Evolutionary conservation across 768 basidiomycete genomes (phyloP).

Genomic region (Fibroporia radiculosa): DNA sequence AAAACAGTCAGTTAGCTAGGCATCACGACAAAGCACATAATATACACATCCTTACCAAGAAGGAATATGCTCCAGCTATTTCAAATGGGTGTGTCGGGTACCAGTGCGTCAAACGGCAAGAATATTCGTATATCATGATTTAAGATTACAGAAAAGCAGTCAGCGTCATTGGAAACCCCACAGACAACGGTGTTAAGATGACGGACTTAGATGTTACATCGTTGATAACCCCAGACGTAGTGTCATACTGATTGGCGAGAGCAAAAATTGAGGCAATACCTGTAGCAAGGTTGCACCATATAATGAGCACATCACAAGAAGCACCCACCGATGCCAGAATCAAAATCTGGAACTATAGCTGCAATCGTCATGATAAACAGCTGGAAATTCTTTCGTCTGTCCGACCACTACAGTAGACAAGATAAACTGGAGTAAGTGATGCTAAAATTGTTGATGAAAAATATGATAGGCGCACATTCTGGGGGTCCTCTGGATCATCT

Average conservation of each 20-base stretch:
- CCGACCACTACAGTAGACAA: slow-evolving; percentile 38
- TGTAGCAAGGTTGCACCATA: slow-evolving; percentile 14
- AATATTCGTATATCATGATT: no score
- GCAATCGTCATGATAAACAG: slow-evolving; percentile 56
- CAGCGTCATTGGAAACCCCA: no score
- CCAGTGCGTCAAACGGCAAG: no score
- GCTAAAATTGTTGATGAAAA: neutral
- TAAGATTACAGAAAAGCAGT: no score
- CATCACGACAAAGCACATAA: neutral
- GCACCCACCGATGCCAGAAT: slow-evolving; percentile 49
- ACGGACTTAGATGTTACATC: slow-evolving; percentile 46
- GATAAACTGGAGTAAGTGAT: neutral
- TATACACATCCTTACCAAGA: slow-evolving; percentile 29
- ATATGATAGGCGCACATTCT: slow-evolving; percentile 33
- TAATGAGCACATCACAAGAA: neutral
- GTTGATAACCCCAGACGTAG: slow-evolving; percentile 50
- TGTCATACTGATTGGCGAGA: slow-evolving; percentile 46
- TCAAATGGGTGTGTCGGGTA: no score
- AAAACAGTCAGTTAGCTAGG: neutral
- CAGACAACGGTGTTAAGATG: no score
- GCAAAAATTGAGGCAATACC: slow-evolving; percentile 58
- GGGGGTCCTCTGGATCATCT: slow-evolving; percentile 55
- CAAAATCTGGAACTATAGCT: slow-evolving; percentile 60
- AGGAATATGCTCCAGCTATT: slow-evolving; percentile 60
- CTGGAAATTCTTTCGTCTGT: slow-evolving; percentile 44